Evolutionary conservation across 192 early-diverging fungal species (phyloP).

Genomic region (Cladochytrium replicatum): DNA sequence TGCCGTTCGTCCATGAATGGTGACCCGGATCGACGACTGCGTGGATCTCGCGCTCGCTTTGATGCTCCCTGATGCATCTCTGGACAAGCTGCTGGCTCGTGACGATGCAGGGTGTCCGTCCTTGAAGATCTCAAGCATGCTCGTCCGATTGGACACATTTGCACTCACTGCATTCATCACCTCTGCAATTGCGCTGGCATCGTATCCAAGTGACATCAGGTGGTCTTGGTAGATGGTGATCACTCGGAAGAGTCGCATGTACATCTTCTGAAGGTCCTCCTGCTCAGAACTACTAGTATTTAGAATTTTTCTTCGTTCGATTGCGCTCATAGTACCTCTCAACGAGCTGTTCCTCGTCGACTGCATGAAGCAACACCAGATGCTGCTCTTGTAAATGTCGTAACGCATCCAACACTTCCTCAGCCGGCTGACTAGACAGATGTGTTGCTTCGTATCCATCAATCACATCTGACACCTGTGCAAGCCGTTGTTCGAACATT

Average conservation of each 20-base stretch:
- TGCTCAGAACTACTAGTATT: constrained; percentile 20
- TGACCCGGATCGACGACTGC: too few species aligned
- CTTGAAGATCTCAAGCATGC: too few species aligned
- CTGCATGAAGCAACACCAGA: constrained; percentile 29
- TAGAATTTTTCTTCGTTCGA: not conserved
- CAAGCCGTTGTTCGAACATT: constrained; percentile 33
- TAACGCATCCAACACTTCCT: constrained; percentile 27
- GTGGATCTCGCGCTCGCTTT: too few species aligned
- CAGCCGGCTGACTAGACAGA: constrained; percentile 21
- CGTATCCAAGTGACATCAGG: too few species aligned
- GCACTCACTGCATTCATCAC: too few species aligned
- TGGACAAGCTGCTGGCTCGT: too few species aligned
- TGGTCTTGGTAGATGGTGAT: constrained; percentile 47
- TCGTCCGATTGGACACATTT: too few species aligned
- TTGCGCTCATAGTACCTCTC: too few species aligned
- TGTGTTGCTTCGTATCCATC: constrained; percentile 29
- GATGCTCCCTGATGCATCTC: too few species aligned
- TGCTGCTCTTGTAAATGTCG: constrained; percentile 34
- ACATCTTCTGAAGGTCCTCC: constrained; percentile 28
- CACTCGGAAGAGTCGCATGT: constrained; percentile 29
- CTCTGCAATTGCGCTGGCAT: too few species aligned
- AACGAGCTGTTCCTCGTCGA: constrained; percentile 39
- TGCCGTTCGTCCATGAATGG: too few species aligned
- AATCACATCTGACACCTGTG: constrained; percentile 22
- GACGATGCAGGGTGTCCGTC: too few species aligned